Conservation (phyloP, 78 protist genomes). For the Tieghemostelium lacteum region DNA sequence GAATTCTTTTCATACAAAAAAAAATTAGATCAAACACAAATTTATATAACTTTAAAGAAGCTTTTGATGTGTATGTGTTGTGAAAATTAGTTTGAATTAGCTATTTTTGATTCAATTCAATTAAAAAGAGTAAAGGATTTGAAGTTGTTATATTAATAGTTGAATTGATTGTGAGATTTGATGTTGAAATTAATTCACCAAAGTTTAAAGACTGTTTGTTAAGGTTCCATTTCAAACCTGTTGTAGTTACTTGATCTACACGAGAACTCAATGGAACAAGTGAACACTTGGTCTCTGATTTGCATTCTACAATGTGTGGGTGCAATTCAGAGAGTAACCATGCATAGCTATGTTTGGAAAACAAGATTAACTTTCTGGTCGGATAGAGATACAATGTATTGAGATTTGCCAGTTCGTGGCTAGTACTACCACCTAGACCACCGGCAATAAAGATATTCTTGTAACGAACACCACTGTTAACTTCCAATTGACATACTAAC, state of each 20-base stretch:
- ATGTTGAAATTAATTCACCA: constrained; percentile 54
- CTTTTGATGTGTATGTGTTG: too few relatives aligned
- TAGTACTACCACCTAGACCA: constrained; percentile 48
- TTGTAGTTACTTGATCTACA: constrained; percentile 33
- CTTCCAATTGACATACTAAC: constrained; percentile 13
- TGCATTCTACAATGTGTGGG: constrained; percentile 10
- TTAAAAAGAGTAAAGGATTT: constrained; percentile 6
- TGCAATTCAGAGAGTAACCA: constrained; percentile 3
- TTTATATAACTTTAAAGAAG: too few relatives aligned
- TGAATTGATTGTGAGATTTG: constrained; percentile 18
- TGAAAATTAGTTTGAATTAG: too few relatives aligned
- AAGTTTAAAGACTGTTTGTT: constrained; percentile 27
- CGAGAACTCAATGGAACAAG: constrained; percentile 16
- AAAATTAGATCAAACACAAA: background rate
- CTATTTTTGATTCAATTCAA: constrained; percentile 1
- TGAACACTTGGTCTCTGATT: constrained; percentile 33
- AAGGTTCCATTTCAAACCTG: constrained; percentile 64
- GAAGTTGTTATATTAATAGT: background rate
- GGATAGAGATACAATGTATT: constrained; percentile 20
- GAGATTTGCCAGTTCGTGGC: constrained; percentile 59
- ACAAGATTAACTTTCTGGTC: constrained; percentile 3
- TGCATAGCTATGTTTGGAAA: constrained; percentile 12
- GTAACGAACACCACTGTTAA: constrained; percentile 14
- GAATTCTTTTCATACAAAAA: too few relatives aligned
- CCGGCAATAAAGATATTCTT: constrained; percentile 44